Evolutionary conservation across 73 alveolate genomes (phyloP).

Genomic region (Symbiodinium natans): DNA sequence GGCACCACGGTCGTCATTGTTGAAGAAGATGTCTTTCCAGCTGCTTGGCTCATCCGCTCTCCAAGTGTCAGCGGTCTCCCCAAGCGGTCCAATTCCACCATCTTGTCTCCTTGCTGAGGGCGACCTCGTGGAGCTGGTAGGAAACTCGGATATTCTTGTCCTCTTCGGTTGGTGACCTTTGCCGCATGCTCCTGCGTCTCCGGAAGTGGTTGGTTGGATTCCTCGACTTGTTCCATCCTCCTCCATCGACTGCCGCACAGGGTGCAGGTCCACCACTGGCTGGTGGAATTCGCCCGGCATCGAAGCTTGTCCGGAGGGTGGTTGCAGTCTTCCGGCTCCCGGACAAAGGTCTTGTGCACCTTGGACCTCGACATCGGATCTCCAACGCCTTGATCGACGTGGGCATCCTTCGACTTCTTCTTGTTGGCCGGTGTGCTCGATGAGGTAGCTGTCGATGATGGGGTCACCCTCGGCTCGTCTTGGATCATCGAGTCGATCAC

Average conservation of each 20-base stretch:
- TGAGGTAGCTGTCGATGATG: too few relatives aligned
- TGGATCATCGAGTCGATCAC: constrained; percentile 9
- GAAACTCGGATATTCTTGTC: neutral
- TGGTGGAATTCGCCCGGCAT: neutral
- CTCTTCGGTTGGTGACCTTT: neutral
- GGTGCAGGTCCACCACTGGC: constrained; percentile 37
- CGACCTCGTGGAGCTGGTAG: neutral
- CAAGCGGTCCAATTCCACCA: neutral
- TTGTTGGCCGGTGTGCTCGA: neutral
- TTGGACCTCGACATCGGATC: neutral
- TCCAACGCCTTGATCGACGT: neutral
- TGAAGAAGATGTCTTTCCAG: neutral
- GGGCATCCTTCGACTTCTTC: neutral
- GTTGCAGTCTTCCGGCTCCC: neutral
- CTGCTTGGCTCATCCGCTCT: neutral
- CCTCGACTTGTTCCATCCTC: neutral
- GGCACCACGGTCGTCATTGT: neutral
- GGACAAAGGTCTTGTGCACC: neutral
- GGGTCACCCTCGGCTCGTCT: neutral
- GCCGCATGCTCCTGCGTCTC: neutral
- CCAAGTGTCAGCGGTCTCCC: neutral
- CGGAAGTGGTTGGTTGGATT: neutral
- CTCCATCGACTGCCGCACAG: constrained; percentile 21
- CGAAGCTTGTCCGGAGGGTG: constrained; percentile 19
- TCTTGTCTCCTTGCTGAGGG: neutral